Conservation (phyloP, 2,329 filamentous ascomycete genomes). For the Calonectria pauciramosa region DNA sequence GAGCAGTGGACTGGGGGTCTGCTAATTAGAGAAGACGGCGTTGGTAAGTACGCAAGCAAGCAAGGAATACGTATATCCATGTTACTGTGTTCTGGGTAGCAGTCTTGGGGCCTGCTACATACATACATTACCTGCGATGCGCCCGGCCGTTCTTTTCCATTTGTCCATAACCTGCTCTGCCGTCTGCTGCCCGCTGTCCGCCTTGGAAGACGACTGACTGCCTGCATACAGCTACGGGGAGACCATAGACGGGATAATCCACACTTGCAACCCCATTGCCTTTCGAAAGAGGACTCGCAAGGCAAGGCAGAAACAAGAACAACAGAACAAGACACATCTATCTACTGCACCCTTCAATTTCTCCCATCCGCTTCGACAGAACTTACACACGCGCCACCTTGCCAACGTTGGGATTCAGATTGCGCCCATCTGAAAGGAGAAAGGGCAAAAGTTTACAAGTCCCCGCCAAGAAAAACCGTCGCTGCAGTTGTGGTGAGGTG, state of each 20-base stretch:
- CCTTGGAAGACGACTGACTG: neutral
- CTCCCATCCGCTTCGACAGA: neutral
- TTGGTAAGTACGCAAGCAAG: constrained; percentile 15
- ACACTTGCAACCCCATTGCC: neutral
- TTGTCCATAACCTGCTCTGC: neutral
- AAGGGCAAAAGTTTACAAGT: neutral
- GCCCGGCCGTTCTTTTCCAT: neutral
- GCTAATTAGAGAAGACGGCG: constrained; percentile 20
- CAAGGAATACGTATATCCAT: constrained; percentile 23
- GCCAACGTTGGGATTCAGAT: neutral
- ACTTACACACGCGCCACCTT: neutral
- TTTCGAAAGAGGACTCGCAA: neutral
- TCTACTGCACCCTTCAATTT: neutral
- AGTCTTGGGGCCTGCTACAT: neutral
- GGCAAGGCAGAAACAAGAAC: neutral
- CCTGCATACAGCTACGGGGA: neutral
- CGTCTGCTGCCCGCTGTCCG: neutral
- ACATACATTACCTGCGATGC: neutral
- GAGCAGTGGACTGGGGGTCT: constrained; percentile 14
- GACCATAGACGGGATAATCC: neutral
- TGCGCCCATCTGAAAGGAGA: neutral
- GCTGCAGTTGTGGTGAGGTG: neutral
- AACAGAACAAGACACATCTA: neutral
- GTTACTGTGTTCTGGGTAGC: neutral
- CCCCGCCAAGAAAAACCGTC: neutral